Percentiles rank a stretch among this genome's conserved stretches.
Conservation (phyloP, 208 protist genomes). For the Crithidia bombi region DNA sequence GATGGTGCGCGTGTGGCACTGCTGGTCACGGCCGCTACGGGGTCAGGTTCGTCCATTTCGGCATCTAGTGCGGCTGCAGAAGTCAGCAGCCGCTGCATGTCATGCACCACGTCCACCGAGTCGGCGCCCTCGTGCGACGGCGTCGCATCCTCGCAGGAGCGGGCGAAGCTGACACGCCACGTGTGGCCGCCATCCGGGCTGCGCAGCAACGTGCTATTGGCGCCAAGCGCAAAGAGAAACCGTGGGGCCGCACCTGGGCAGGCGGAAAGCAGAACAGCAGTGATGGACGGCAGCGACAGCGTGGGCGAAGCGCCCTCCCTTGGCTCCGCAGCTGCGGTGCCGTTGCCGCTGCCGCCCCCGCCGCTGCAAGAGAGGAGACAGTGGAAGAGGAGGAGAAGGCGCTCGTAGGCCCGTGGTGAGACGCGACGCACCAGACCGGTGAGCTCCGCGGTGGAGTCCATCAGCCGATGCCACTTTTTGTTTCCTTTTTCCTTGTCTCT, state of each 20-base stretch:
- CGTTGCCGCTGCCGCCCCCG: neutral
- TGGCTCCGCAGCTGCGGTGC: neutral
- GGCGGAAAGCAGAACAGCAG: slow-evolving; percentile 32
- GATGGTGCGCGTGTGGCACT: neutral
- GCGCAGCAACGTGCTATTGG: slow-evolving; percentile 56
- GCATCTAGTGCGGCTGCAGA: slow-evolving; percentile 16
- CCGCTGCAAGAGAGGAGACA: slow-evolving; percentile 13
- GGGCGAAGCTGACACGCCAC: slow-evolving; percentile 48
- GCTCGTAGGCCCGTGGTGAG: slow-evolving; percentile 30
- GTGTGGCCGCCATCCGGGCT: slow-evolving; percentile 67
- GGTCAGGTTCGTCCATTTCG: slow-evolving; percentile 1
- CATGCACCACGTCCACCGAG: slow-evolving; percentile 15
- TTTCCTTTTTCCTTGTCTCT: neutral
- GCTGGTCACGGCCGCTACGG: neutral
- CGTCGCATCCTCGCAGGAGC: neutral
- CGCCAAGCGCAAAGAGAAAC: slow-evolving; percentile 70
- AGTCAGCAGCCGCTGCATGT: slow-evolving; percentile 20
- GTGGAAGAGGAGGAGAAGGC: slow-evolving; percentile 39
- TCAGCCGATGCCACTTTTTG: neutral
- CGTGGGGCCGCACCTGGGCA: slow-evolving; percentile 42
- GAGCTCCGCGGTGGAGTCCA: slow-evolving; percentile 37
- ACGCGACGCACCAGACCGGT: slow-evolving; percentile 46
- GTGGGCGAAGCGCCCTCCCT: no score
- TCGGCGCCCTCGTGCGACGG: neutral
- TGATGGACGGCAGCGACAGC: slow-evolving; percentile 36